Percentiles rank a stretch among this genome's conserved stretches.
Conservation (phyloP, 73 alveolate species). For the Paramecium pentaurelia region DNA sequence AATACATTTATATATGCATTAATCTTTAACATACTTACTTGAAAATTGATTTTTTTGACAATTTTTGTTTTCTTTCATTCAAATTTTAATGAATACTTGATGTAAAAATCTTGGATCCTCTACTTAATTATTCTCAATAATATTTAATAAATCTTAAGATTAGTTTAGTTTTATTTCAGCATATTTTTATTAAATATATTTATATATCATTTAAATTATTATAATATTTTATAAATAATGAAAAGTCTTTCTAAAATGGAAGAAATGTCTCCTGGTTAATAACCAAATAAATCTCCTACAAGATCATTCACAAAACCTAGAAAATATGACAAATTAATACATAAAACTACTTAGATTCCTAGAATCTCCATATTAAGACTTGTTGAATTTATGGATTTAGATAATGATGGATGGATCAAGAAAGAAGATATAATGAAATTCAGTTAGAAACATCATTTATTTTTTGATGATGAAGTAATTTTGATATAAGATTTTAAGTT, state of each 20-base stretch:
- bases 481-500: neutral
- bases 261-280: neutral
- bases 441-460: constrained; percentile 3
- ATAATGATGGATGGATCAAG: constrained; percentile 34
- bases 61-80: too few species aligned
- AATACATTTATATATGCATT: too few species aligned
- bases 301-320: constrained; percentile 24
- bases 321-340: neutral
- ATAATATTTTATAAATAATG: neutral
- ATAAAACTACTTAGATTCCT: neutral
- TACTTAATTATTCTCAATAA: too few species aligned
- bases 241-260: neutral
- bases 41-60: too few species aligned
- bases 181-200: too few species aligned
- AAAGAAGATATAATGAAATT: neutral
- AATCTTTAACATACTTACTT: too few species aligned
- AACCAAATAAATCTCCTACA: neutral
- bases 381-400: neutral
- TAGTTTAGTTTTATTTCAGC: neutral
- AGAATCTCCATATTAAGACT: neutral
- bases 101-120: too few species aligned
- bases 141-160: too few species aligned
- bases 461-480: neutral
- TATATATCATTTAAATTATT: neutral
- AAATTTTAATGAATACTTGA: too few species aligned